phyloP scores from a whole-genome alignment of 2,329 filamentous ascomycete species.

The Eurotiales sp. region DNA sequence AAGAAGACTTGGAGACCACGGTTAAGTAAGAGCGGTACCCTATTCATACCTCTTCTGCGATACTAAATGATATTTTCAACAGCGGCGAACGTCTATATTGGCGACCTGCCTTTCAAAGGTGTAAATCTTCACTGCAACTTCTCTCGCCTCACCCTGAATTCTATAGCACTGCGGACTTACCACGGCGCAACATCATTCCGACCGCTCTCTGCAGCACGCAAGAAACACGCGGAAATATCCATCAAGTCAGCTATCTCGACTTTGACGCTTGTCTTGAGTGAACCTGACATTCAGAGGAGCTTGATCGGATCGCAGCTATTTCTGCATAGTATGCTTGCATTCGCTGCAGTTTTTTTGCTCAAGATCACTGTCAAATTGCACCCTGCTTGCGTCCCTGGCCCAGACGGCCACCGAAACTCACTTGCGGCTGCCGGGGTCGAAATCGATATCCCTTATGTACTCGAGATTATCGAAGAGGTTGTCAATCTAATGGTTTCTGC shows the following conservation, averaged over 20 bases:
- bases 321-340: conserved; percentile 47
- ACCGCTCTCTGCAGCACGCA: conserved; percentile 43
- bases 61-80: not conserved
- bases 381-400: conserved; percentile 30
- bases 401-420: conserved; percentile 34
- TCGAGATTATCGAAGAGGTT: conserved; percentile 30
- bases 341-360: conserved; percentile 44
- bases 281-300: conserved; percentile 40
- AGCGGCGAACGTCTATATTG: conserved; percentile 47
- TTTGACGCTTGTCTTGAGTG: conserved; percentile 40
- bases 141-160: conserved; percentile 49
- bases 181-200: conserved; percentile 34
- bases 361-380: conserved; percentile 42
- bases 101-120: conserved; percentile 49
- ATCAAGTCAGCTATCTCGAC: conserved; percentile 42
- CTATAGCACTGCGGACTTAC: conserved; percentile 48
- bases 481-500: conserved; percentile 38
- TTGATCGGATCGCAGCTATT: conserved; percentile 44
- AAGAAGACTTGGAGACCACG: conserved; percentile 32
- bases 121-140: conserved; percentile 51
- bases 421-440: conserved; percentile 34
- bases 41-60: not conserved
- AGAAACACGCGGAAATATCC: conserved; percentile 42
- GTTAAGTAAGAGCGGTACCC: conserved; percentile 27
- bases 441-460: conserved; percentile 34